Base-by-base conservation (phyloP, 768 basidiomycete species). In the Lepiota venenata region DNA sequence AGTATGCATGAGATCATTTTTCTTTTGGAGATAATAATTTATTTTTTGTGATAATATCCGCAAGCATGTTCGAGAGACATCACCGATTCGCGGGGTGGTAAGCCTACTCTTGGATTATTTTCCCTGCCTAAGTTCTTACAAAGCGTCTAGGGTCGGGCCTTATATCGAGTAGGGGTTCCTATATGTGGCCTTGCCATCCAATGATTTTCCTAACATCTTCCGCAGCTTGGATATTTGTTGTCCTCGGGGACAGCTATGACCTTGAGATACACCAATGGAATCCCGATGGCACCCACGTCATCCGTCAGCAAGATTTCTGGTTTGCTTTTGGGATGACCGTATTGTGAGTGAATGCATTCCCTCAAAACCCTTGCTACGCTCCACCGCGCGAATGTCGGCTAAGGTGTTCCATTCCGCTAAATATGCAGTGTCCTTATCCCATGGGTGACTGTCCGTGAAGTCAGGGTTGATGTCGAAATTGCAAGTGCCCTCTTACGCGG, bases 41-140 rank as follows among this genome's bases (percentile, higher is more conserved):
- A 60, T 39, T 29, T 29, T 46, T 40, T 53, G 35, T 53, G 37
- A 1, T 37, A 25, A 2, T 25, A n/a, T 29, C 37, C 14, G 44
- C 4, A 54, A 90, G 87, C 59, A 76, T 91, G 18, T 92, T 92
- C 58, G 90, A 92, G 67, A 77, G 87, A 40, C 85, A 88, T 58
- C 90, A 92, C 69, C 83, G 90, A 9, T 88, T 91, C 67, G 77
- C 88, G 62, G 90, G 90, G 52, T 92, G 90, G 88, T 80, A 69
- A 39, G 75, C 71, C 45, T 22, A 39, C 5, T 47, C 51, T 47
- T 25, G 39, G 18, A 15, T 18, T 25, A 14, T 52, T 8, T 41
- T 21, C 41, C 41, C 32, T 29, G 22, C 46, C 22, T 38, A 50
- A 20, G 59, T 47, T 27, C 58, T 58, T 27, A 57, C 21, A 10